Percentiles rank a stretch among this genome's conserved stretches.
Conservation (phyloP, 2,329 filamentous ascomycete species). For the Epichloe amarillans region DNA sequence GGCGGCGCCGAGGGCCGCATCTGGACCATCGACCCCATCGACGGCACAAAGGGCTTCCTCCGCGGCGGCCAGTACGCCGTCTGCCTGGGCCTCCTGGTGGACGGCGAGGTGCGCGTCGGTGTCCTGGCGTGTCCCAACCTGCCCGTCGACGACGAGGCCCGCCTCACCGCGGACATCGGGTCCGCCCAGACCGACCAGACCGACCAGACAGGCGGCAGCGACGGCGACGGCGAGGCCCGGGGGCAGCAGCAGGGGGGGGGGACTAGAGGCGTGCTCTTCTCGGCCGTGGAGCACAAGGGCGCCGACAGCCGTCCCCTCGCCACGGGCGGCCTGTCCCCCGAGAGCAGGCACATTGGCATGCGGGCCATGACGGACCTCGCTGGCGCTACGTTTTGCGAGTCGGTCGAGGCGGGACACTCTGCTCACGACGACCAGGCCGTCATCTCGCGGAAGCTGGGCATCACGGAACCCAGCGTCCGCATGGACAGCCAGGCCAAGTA, state of each 20-base stretch:
- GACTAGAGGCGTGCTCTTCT: slow-evolving; percentile 70
- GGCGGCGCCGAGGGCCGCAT: slow-evolving; percentile 67
- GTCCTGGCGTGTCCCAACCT: slow-evolving; percentile 94
- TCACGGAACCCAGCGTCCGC: slow-evolving; percentile 76
- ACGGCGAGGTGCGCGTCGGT: slow-evolving; percentile 86
- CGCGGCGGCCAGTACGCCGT: slow-evolving; percentile 95
- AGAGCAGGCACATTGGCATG: slow-evolving; percentile 60
- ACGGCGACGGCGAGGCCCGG: too few relatives aligned
- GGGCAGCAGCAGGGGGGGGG: too few relatives aligned
- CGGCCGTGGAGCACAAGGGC: slow-evolving; percentile 66
- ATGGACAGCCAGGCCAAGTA: slow-evolving; percentile 99
- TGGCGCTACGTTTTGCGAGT: slow-evolving; percentile 88
- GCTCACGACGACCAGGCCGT: slow-evolving; percentile 76
- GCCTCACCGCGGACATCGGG: slow-evolving; percentile 53
- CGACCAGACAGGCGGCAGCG: too few relatives aligned
- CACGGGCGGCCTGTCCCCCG: slow-evolving; percentile 29
- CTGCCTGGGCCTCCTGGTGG: slow-evolving; percentile 80
- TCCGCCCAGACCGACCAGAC: slow-evolving; percentile 43
- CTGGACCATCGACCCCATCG: slow-evolving; percentile 95
- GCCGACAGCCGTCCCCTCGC: slow-evolving; percentile 65
- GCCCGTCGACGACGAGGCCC: slow-evolving; percentile 61
- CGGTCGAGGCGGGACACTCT: slow-evolving; percentile 86
- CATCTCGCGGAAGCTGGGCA: slow-evolving; percentile 69
- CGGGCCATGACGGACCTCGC: slow-evolving; percentile 59
- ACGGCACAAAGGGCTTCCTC: slow-evolving; percentile 95